phyloP scores from a whole-genome alignment of 1,139 yeast species.

The Waltiozyma solani region DNA sequence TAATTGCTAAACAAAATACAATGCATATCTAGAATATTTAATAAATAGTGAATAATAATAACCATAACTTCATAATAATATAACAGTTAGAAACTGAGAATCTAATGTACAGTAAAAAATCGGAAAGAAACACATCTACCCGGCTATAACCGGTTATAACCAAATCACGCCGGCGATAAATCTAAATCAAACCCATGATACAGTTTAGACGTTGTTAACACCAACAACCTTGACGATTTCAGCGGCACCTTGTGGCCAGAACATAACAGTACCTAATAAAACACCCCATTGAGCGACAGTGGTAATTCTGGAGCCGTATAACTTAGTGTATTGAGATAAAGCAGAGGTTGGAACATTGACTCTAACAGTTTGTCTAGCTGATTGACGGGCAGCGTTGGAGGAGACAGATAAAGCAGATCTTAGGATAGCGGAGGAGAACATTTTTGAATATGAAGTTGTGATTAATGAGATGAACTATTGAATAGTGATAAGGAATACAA shows the following conservation, averaged over 20 bases:
- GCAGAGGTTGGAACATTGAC: background rate
- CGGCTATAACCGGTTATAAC: too few species aligned
- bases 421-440: constrained; percentile 17
- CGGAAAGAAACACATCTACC: too few species aligned
- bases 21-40: too few species aligned
- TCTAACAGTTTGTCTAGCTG: constrained; percentile 3
- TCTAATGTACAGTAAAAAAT: too few species aligned
- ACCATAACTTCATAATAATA: too few species aligned
- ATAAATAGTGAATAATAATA: too few species aligned
- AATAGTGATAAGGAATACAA: too few species aligned
- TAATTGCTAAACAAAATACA: too few species aligned
- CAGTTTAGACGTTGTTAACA: constrained; percentile 1
- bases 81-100: too few species aligned
- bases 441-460: constrained; percentile 1
- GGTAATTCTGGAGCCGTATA: background rate
- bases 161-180: too few species aligned
- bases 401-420: constrained; percentile 17
- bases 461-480: too few species aligned
- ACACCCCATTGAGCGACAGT: constrained; percentile 6
- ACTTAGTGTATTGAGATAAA: background rate
- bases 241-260: constrained; percentile 5
- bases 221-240: constrained; percentile 4
- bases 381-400: constrained; percentile 10
- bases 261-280: constrained; percentile 1
- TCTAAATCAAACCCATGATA: too few species aligned